Percentiles rank a stretch among this genome's conserved stretches.
Conservation (phyloP, 2,329 filamentous ascomycete genomes). For the Phyllosticta capitalensis region DNA sequence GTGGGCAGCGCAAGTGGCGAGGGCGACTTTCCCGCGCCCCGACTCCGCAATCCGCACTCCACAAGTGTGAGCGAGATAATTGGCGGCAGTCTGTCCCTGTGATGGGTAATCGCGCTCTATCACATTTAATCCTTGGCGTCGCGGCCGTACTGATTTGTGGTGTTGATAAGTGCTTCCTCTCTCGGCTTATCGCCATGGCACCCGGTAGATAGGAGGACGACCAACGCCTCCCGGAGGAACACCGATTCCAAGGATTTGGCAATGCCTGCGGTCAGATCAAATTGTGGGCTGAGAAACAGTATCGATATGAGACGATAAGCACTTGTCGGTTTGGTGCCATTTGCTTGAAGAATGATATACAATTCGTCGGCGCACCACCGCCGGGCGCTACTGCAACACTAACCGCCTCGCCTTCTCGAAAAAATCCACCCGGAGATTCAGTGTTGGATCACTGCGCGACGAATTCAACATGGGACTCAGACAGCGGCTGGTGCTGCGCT, state of each 20-base stretch:
- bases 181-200: slow-evolving; percentile 8
- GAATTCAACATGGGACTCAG: slow-evolving; percentile 12
- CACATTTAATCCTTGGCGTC: neutral
- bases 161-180: neutral
- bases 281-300: neutral
- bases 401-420: neutral
- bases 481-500: slow-evolving; percentile 11
- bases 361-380: neutral
- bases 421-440: too few species aligned
- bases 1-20: neutral
- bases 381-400: neutral
- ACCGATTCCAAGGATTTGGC: neutral
- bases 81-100: neutral
- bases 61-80: neutral
- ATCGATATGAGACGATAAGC: neutral
- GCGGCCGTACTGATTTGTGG: neutral
- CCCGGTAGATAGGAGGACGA: neutral
- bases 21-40: neutral
- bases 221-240: neutral
- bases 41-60: neutral
- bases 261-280: neutral
- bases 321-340: neutral
- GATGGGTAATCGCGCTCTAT: neutral
- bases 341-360: neutral
- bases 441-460: neutral